A percentile compares a stretch with the other conserved stretches of the same genome.
These are phyloP conservation scores for Pichia paraexigua DNA, from an alignment of 805 yeast species.

Conservation along the genomic window DNA sequence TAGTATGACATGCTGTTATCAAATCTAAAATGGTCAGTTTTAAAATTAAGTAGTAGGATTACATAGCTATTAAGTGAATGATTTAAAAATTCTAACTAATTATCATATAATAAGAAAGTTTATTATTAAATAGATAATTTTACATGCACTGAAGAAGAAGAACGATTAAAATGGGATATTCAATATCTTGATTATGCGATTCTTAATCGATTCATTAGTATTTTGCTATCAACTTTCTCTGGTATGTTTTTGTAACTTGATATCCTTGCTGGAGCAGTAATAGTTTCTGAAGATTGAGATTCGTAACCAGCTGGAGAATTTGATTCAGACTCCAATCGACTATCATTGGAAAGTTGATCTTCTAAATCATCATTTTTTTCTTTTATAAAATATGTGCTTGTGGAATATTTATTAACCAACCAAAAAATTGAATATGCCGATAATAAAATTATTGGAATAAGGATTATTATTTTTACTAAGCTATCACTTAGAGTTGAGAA, in stretches of 20 bases:
- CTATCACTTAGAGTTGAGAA: background rate
- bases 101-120: too few relatives aligned
- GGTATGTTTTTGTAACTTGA: background rate
- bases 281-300: background rate
- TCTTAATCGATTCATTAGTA: constrained; percentile 3
- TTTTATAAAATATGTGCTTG: background rate
- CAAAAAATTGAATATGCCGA: background rate
- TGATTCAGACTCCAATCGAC: background rate
- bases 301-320: background rate
- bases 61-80: too few relatives aligned
- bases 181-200: background rate
- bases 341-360: background rate
- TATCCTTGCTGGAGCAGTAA: background rate
- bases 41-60: too few relatives aligned
- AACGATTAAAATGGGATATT: background rate
- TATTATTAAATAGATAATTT: too few relatives aligned
- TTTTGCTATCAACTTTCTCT: constrained; percentile 1
- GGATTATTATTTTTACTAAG: background rate
- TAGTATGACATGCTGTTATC: too few relatives aligned
- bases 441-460: background rate
- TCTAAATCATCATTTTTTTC: background rate
- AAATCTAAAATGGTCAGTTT: too few relatives aligned
- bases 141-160: background rate
- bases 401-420: background rate
- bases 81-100: too few relatives aligned